phyloP scores from a whole-genome alignment of 2,329 filamentous ascomycete species.

The Fusarium gaditjirri region DNA sequence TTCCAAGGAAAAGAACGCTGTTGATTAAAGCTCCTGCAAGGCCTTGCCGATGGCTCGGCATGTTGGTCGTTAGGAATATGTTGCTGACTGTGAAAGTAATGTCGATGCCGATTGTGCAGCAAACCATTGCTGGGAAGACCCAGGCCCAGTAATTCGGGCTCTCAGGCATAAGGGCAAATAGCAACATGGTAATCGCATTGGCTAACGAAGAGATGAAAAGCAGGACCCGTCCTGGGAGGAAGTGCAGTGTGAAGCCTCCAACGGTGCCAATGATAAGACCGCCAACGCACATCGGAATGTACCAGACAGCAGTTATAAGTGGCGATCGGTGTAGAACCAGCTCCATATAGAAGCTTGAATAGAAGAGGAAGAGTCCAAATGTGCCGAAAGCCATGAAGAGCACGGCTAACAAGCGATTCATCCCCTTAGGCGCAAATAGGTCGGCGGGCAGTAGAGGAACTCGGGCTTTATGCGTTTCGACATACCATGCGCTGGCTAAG shows the following conservation, averaged over 20 bases:
- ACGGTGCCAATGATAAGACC: constrained; percentile 66
- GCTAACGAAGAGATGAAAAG: constrained; percentile 63
- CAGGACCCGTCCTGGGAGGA: constrained; percentile 63
- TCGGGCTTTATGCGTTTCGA: constrained; percentile 70
- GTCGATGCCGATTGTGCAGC: constrained; percentile 72
- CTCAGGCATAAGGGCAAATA: constrained; percentile 66
- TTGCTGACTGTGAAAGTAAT: constrained; percentile 74
- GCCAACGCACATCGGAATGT: constrained; percentile 66
- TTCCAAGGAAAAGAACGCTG: constrained; percentile 69
- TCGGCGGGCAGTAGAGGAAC: constrained; percentile 71
- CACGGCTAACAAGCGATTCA: constrained; percentile 65
- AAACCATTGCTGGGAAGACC: constrained; percentile 69
- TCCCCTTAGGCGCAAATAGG: constrained; percentile 67
- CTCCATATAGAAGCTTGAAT: constrained; percentile 71
- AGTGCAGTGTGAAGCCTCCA: constrained; percentile 66
- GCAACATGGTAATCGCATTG: constrained; percentile 60
- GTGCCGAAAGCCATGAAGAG: constrained; percentile 63
- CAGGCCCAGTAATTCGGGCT: constrained; percentile 70
- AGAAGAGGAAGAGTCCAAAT: constrained; percentile 72
- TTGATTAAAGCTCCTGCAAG: constrained; percentile 74
- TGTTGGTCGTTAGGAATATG: constrained; percentile 73
- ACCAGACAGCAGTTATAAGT: constrained; percentile 68
- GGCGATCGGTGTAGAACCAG: constrained; percentile 62
- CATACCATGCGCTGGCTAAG: constrained; percentile 65
- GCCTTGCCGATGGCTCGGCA: constrained; percentile 69